These are phyloP conservation scores for Penicillium psychrosexuale DNA, from an alignment of 2,329 filamentous ascomycete genomes.

Conservation along the genomic window DNA sequence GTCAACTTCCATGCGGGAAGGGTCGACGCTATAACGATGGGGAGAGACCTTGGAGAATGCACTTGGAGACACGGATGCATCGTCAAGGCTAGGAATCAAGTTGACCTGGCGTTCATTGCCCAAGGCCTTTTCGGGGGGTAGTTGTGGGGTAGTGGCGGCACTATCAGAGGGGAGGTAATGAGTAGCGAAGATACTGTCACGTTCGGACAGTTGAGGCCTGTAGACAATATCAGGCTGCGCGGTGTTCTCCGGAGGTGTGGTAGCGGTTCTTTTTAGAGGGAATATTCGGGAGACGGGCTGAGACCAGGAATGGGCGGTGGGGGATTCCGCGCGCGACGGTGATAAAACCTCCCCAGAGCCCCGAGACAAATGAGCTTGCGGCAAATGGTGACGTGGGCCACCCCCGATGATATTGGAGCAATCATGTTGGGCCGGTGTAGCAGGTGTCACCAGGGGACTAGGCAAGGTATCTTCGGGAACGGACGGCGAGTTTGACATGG, in stretches of 20 bases:
- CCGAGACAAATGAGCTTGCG: slow-evolving; percentile 31
- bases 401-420: slow-evolving; percentile 28
- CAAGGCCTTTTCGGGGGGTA: slow-evolving; percentile 29
- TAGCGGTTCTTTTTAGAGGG: slow-evolving; percentile 38
- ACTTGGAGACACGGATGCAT: slow-evolving; percentile 30
- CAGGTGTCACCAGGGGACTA: slow-evolving; percentile 47
- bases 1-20: slow-evolving; percentile 41
- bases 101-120: slow-evolving; percentile 33
- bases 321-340: slow-evolving; percentile 37
- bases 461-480: slow-evolving; percentile 42
- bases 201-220: slow-evolving; percentile 56
- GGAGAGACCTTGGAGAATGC: slow-evolving; percentile 31
- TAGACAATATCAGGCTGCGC: slow-evolving; percentile 28
- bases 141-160: slow-evolving; percentile 42
- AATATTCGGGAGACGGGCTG: slow-evolving; percentile 28
- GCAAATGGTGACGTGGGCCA: slow-evolving; percentile 36
- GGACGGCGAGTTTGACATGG: slow-evolving; percentile 50
- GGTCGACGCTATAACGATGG: slow-evolving; percentile 26
- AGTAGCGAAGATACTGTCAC: slow-evolving; percentile 63
- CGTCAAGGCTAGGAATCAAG: slow-evolving; percentile 31
- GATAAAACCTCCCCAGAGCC: slow-evolving; percentile 29
- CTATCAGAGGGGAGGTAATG: slow-evolving; percentile 56
- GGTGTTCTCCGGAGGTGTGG: slow-evolving; percentile 29
- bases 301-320: slow-evolving; percentile 36
- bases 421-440: slow-evolving; percentile 39